phyloP scores from a whole-genome alignment of 306 rosid genomes.

The Malus asiatica region DNA sequence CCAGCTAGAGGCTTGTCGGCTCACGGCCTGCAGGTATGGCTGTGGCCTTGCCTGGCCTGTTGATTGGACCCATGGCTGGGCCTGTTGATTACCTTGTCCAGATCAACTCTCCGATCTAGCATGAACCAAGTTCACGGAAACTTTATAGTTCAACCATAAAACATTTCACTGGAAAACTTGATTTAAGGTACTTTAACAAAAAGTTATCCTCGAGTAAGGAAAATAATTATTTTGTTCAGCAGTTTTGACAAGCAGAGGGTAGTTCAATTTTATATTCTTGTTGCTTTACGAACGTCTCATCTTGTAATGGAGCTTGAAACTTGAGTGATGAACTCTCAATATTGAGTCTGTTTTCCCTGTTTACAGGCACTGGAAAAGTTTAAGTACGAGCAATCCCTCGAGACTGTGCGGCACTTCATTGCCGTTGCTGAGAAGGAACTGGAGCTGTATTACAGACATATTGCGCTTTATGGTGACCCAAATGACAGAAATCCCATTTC shows the following conservation, averaged over 20 bases:
- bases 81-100: neutral
- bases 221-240: neutral
- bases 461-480: slow-evolving; percentile 77
- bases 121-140: neutral
- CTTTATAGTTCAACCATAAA: neutral
- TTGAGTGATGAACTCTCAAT: neutral
- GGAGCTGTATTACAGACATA: slow-evolving; percentile 74
- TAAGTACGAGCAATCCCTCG: slow-evolving; percentile 85
- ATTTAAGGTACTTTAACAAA: neutral
- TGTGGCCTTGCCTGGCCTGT: neutral
- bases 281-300: no score
- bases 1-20: neutral
- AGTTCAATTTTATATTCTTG: neutral
- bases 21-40: neutral
- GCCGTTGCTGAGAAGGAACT: slow-evolving; percentile 78
- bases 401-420: slow-evolving; percentile 72
- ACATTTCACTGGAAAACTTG: neutral
- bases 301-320: neutral
- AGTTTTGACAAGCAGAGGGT: neutral
- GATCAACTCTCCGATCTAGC: neutral
- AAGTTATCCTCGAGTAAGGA: neutral
- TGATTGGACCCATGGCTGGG: neutral
- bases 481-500: slow-evolving; percentile 57
- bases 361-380: slow-evolving; percentile 88
- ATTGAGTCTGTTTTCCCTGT: neutral